Conservation (phyloP, 2,329 filamentous ascomycete species). For the Pseudogymnoascus sp. region DNA sequence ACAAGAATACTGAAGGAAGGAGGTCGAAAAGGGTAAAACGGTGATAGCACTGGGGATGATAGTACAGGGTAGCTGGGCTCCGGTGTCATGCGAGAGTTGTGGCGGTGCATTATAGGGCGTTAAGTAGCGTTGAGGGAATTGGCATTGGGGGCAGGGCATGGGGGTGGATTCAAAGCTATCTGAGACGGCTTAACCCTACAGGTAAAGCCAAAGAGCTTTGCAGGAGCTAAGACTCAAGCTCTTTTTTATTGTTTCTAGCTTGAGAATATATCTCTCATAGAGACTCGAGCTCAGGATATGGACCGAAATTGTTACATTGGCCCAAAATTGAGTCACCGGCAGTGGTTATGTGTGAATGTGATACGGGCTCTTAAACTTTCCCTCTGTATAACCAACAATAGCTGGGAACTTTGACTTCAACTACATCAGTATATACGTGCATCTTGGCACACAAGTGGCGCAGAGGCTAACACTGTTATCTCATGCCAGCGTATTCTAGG, state of each 20-base stretch:
- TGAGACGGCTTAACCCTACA: neutral
- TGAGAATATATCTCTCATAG: neutral
- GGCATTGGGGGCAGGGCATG: neutral
- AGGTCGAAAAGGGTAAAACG: neutral
- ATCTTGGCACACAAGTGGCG: neutral
- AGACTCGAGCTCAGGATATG: neutral
- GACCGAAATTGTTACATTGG: neutral
- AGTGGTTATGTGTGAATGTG: neutral
- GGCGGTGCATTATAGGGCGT: slow-evolving; percentile 1
- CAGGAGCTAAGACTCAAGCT: neutral
- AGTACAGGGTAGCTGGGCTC: neutral
- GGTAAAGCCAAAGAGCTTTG: neutral
- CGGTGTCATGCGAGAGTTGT: neutral
- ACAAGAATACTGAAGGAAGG: neutral
- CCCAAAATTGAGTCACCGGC: neutral
- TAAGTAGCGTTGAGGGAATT: neutral
- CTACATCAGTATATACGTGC: neutral
- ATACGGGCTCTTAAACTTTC: neutral
- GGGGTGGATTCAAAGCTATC: neutral
- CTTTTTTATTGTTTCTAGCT: neutral
- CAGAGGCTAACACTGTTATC: neutral
- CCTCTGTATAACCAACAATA: neutral
- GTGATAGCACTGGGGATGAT: neutral
- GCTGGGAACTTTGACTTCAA: neutral
- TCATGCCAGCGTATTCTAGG: neutral